Percentiles rank a stretch among this genome's conserved stretches.
These are phyloP conservation scores for Wallemia ichthyophaga DNA, from an alignment of 1,284 basidiomycete species.

Conservation along the genomic window DNA sequence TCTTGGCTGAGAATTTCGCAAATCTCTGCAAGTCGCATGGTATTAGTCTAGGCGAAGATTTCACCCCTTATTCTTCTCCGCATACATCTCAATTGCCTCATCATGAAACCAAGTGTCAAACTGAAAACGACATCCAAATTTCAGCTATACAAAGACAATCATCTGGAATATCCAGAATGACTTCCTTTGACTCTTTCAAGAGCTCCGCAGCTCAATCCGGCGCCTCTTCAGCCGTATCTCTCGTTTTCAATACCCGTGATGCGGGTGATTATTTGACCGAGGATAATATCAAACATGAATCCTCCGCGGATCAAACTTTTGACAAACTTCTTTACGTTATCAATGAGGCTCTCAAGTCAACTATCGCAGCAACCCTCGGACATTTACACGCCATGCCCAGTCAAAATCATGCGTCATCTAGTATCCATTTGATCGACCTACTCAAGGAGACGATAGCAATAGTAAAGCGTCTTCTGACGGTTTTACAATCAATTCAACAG, in stretches of 20 bases:
- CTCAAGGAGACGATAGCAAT: background rate
- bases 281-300: background rate
- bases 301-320: background rate
- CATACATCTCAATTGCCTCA: background rate
- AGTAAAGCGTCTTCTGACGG: background rate
- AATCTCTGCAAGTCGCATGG: constrained; percentile 31
- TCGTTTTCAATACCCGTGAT: background rate
- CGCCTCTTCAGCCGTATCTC: background rate
- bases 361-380: background rate
- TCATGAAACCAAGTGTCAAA: background rate
- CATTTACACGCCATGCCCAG: background rate
- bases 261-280: background rate
- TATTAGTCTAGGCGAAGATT: constrained; percentile 22
- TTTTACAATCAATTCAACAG: background rate
- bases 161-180: background rate
- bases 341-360: background rate
- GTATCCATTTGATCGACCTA: background rate
- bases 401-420: background rate
- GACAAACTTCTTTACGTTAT: background rate
- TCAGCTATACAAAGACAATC: background rate
- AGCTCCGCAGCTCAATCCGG: background rate
- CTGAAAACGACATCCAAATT: background rate
- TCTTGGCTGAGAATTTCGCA: constrained; percentile 13
- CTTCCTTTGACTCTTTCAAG: background rate
- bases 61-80: background rate